Base-by-base conservation (phyloP, 1,139 yeast species). In the Blastobotrys capitulatus region DNA sequence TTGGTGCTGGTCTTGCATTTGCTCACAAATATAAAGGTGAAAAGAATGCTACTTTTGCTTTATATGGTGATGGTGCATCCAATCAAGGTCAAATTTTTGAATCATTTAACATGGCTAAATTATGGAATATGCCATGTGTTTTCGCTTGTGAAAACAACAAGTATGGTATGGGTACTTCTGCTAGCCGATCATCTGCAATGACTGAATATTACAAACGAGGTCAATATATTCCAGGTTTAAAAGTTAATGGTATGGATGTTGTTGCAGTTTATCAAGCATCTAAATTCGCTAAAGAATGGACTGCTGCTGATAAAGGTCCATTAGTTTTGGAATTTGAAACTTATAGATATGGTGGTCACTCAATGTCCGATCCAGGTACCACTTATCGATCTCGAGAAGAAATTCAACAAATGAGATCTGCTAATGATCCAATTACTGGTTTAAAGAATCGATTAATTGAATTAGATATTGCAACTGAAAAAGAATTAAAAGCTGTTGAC, bases 281-380 rank as follows among this genome's bases (percentile, higher is more conserved):
- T 63, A 87, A 84, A 74, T 92, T 86, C 65, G 97, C 97, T 66
- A 90, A 89, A 77, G 96, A 90, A 71, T 92, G 96, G 96, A 78
- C 88, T 70, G 77, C 86, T 53, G 76, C 83, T 56, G 97, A 96
- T 65, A 92, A 92, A 66, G 98, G 98, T 55, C 98, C 98, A 57
- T 75, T 92, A 62, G 96, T 92, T 51, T 69, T 92, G 63, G 98
- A 92, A 77, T 92, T 86, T 73, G 97, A 90, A 77, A 92, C 98
- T 61, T 92, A 92, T 77, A 85, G 98, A 79, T 92, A 92, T 72
- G 97, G 98, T 77, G 98, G 98, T 70, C 98, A 92, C 81, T 92
- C 98, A 62, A 92, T 92, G 97, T 90, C 97, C 60, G 97, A 92
- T 74, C 97, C 97, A 65, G 97, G 97, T 79, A 92, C 97, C 71